phyloP scores from a whole-genome alignment of 345 rosid genomes.

The Salix suchowensis region DNA sequence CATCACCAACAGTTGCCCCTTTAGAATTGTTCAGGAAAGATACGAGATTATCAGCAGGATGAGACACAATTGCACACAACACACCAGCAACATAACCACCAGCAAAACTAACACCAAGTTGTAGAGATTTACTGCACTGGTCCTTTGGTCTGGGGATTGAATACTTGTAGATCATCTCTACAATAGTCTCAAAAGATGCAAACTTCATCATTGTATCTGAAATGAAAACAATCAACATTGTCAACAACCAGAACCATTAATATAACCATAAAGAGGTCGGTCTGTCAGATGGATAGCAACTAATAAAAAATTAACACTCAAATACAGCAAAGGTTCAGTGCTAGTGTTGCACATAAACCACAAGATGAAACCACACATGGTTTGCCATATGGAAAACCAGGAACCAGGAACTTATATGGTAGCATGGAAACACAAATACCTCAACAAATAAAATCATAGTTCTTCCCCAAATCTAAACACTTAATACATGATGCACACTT shows the following conservation, averaged over 20 bases:
- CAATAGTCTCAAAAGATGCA: slow-evolving; percentile 90
- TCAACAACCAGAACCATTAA: neutral
- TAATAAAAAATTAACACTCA: neutral
- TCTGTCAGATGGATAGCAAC: neutral
- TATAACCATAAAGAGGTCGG: neutral
- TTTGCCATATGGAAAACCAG: neutral
- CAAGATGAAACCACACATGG: neutral
- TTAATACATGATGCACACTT: neutral
- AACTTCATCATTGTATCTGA: slow-evolving; percentile 99
- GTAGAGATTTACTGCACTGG: slow-evolving; percentile 77
- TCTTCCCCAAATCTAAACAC: neutral
- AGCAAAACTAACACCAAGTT: slow-evolving; percentile 90
- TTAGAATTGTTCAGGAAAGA: slow-evolving; percentile 97
- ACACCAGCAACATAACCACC: slow-evolving; percentile 95
- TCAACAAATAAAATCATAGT: neutral
- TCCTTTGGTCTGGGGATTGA: slow-evolving; percentile 80
- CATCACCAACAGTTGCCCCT: slow-evolving; percentile 97
- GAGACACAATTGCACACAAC: slow-evolving; percentile 81
- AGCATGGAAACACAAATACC: neutral
- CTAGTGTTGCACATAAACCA: neutral
- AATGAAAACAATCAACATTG: slow-evolving; percentile 1
- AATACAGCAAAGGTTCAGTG: neutral
- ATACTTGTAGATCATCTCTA: slow-evolving; percentile 82
- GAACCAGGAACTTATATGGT: neutral
- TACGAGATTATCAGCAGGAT: slow-evolving; percentile 95